Evolutionary conservation across 345 rosid species (phyloP).

Genomic region (Corchorus capsularis): DNA sequence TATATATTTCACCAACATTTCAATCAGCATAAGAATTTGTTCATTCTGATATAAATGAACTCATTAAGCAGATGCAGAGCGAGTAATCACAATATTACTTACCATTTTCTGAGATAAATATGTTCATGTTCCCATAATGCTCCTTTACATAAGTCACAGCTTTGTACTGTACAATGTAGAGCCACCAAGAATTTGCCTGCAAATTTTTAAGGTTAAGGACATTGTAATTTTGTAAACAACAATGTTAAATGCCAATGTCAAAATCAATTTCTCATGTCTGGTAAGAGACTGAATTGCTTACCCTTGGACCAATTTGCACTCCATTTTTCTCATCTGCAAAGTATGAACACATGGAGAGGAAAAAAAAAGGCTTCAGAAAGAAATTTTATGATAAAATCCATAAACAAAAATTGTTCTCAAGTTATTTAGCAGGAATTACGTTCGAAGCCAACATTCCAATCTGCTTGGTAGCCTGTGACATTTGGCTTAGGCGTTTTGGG

Average conservation of each 20-base stretch:
- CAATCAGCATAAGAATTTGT: neutral
- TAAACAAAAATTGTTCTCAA: neutral
- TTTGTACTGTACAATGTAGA: slow-evolving; percentile 60
- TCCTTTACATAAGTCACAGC: slow-evolving; percentile 55
- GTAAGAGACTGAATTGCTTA: neutral
- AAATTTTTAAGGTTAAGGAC: neutral
- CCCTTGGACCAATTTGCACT: too few species aligned
- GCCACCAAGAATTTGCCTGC: slow-evolving; percentile 67
- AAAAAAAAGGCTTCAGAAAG: neutral
- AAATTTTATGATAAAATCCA: neutral
- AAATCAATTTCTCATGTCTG: neutral
- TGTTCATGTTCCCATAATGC: slow-evolving; percentile 42
- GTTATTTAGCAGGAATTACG: slow-evolving; percentile 34
- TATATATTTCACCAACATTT: slow-evolving; percentile 2
- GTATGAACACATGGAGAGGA: neutral
- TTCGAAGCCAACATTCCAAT: slow-evolving; percentile 54
- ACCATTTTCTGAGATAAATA: slow-evolving; percentile 64
- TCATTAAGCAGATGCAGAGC: neutral
- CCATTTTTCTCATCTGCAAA: too few species aligned
- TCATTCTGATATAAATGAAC: neutral
- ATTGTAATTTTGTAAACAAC: too few species aligned
- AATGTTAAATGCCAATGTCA: neutral
- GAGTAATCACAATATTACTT: neutral
- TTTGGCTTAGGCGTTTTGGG: slow-evolving; percentile 34
- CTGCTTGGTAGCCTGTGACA: slow-evolving; percentile 44